A percentile compares a stretch with the other conserved stretches of the same genome.
Evolutionary conservation across 2,329 filamentous ascomycete genomes (phyloP).

Genomic region (Corinectria fuckeliana): DNA sequence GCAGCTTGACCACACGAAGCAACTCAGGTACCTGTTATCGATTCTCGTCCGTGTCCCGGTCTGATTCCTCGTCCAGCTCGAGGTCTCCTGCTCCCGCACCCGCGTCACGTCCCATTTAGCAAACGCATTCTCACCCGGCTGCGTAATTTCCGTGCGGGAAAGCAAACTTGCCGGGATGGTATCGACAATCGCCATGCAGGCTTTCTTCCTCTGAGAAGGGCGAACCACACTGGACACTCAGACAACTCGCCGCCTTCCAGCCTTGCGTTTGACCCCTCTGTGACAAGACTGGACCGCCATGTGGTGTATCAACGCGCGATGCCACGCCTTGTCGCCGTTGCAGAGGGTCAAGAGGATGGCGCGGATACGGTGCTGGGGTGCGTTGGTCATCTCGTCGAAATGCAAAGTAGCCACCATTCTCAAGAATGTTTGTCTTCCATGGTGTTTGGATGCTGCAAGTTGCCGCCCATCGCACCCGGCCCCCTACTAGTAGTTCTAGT

Average conservation of each 20-base stretch:
- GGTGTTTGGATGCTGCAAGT: slow-evolving; percentile 3
- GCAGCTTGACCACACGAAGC: slow-evolving; percentile 36
- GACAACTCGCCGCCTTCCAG: slow-evolving; percentile 16
- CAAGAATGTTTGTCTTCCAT: not conserved
- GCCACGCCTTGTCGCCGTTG: not conserved
- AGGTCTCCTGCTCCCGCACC: slow-evolving; percentile 19
- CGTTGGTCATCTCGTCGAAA: slow-evolving; percentile 14
- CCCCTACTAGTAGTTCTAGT: not conserved
- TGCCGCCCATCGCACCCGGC: not conserved
- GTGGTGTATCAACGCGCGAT: slow-evolving; percentile 14
- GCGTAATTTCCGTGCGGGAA: not conserved
- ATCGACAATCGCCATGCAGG: slow-evolving; percentile 7
- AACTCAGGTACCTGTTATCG: slow-evolving; percentile 20
- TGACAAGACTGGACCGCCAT: slow-evolving; percentile 4
- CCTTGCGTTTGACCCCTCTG: slow-evolving; percentile 26
- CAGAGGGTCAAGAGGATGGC: slow-evolving; percentile 30
- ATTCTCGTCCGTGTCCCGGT: slow-evolving; percentile 22
- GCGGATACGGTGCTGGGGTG: slow-evolving; percentile 25
- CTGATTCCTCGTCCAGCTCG: slow-evolving; percentile 16
- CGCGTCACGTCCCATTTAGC: not conserved
- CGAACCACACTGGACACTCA: slow-evolving; percentile 25
- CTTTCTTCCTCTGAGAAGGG: slow-evolving; percentile 21
- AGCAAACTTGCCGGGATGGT: slow-evolving; percentile 26
- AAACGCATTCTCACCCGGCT: not conserved
- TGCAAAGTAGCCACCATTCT: not conserved